These are phyloP conservation scores for Cytospora mali DNA, from an alignment of 2,329 filamentous ascomycete genomes.

Conservation along the genomic window DNA sequence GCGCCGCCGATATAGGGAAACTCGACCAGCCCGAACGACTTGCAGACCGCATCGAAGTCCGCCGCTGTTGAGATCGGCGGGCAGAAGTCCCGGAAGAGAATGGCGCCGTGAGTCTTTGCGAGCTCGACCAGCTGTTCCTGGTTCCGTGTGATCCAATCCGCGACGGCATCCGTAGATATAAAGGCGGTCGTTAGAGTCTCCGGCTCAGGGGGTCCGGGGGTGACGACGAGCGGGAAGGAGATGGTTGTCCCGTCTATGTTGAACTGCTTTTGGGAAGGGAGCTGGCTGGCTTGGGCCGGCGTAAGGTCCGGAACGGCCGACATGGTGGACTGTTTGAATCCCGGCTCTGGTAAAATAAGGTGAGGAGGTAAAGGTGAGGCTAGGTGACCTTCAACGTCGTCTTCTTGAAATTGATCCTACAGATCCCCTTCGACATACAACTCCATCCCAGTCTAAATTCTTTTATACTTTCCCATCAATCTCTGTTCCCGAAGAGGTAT, in stretches of 20 bases:
- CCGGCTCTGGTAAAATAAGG: not conserved
- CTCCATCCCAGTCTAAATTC: not conserved
- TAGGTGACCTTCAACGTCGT: not conserved
- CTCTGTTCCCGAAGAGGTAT: not conserved
- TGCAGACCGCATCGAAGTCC: conserved; percentile 24
- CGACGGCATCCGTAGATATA: conserved; percentile 11
- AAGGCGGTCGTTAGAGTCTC: conserved; percentile 13
- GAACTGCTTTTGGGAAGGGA: conserved; percentile 23
- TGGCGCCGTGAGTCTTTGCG: conserved; percentile 21
- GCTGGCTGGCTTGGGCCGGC: conserved; percentile 16
- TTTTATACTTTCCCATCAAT: not conserved
- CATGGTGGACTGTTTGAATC: not conserved
- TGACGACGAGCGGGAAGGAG: conserved; percentile 24
- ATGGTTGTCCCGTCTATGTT: conserved; percentile 7
- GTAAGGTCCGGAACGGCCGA: conserved; percentile 11
- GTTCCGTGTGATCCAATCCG: conserved; percentile 19
- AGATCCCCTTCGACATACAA: not conserved
- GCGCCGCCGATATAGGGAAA: conserved; percentile 27
- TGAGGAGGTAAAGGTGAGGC: not conserved
- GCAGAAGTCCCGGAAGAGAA: conserved; percentile 24
- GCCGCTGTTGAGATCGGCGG: conserved; percentile 18
- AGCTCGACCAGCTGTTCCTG: conserved; percentile 14
- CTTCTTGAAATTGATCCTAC: not conserved
- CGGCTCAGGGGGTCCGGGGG: conserved; percentile 29
- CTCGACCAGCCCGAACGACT: conserved; percentile 15